Evolutionary conservation across 345 rosid species (phyloP), one percentile per base, ranked within the genome.

Genomic region (Anastatica hierochuntica): DNA sequence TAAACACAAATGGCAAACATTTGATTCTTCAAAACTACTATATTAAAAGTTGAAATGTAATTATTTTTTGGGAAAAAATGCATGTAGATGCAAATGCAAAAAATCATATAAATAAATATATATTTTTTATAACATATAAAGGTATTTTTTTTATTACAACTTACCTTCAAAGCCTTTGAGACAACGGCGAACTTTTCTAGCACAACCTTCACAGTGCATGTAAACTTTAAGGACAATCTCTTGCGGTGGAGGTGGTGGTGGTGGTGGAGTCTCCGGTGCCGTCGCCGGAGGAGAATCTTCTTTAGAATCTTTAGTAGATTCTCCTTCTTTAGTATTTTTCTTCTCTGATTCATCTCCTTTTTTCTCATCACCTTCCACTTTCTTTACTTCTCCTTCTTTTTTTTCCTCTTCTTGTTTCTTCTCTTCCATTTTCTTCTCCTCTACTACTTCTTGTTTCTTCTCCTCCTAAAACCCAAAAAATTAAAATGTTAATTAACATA

Each of bases 191-290:
- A 94, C 85, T 74, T 94, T 94, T 18, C 90, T 80, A 43, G 99
- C 97, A 56, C 99, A 94, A 12, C 97, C 99, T 74, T 94, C 97
- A 53, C 99, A 94, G 79, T 94, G 99, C 97, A 94, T 94, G 87
- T 72, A 85, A 8, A 88, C 97, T 55, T 72, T 80, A 33, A 94
- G 74, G 12, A 94, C 61, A 10, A 88, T 74, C 57, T 94, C 99
- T 47, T 64, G 83, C 1, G 88, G 81, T 2, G n/a, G n/a, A n/a
- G n/a, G n/a, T n/a, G n/a, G n/a, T n/a, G n/a, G n/a, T n/a, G 84
- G 74, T 4, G 79, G 58, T 5, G 85, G 74, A 41, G 57, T 39
- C 38, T 40, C 69, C 5, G 69, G 8, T 2, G 27, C 56, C 43
- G n/a, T n/a, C n/a, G 45, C 4, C 11, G 71, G 55, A 6, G 72